Conservation (phyloP, 129 eudicot species). For the Cynara cardunculus region DNA sequence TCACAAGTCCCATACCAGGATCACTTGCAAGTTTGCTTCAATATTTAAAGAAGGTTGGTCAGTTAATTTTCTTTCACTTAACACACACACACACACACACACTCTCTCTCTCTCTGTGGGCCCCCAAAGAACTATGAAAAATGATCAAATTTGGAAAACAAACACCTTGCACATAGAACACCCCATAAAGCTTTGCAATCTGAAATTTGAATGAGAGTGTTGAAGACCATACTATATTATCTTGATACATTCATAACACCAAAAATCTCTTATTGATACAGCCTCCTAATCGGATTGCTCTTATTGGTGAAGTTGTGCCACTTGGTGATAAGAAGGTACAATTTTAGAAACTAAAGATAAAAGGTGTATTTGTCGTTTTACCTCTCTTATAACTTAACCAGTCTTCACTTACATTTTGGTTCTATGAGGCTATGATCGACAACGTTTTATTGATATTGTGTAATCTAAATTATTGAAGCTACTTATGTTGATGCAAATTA, state of each 20-base stretch:
- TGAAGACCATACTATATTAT: constrained; percentile 6
- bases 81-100: background rate
- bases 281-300: constrained; percentile 88
- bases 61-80: constrained; percentile 10
- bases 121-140: background rate
- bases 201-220: background rate
- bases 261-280: constrained; percentile 29
- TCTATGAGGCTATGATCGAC: background rate
- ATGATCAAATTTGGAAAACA: background rate
- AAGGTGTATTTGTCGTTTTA: background rate
- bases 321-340: constrained; percentile 74
- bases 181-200: background rate
- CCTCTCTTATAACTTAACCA: background rate
- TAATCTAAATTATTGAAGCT: no score
- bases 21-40: constrained; percentile 61
- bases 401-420: constrained; percentile 2
- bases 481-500: background rate
- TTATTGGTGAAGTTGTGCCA: constrained; percentile 62
- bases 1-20: constrained; percentile 76
- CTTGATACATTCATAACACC: constrained; percentile 12
- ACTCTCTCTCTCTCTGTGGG: background rate
- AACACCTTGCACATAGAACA: background rate
- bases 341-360: background rate
- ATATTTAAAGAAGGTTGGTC: constrained; percentile 62
- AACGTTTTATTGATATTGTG: constrained; percentile 1